Evolutionary conservation across 208 protist genomes (phyloP).

Genomic region (Acanthamoeba rhysodes): DNA sequence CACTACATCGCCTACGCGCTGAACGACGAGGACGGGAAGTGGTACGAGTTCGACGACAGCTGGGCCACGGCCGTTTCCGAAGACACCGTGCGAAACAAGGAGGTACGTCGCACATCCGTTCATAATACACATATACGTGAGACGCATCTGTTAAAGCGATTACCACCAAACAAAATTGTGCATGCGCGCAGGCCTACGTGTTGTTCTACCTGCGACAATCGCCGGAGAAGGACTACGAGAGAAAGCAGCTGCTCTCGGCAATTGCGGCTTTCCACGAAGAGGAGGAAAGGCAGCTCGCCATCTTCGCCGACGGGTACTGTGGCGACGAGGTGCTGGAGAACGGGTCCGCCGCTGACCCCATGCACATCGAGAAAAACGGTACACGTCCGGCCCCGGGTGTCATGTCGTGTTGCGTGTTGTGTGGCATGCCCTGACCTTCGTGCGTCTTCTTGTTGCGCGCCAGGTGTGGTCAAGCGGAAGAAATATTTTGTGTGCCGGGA

Average conservation of each 20-base stretch:
- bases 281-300: neutral
- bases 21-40: constrained; percentile 36
- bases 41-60: constrained; percentile 75
- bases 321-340: neutral
- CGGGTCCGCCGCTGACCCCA: neutral
- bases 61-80: constrained; percentile 4
- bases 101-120: neutral
- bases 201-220: constrained; percentile 69
- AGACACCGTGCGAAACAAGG: constrained; percentile 25
- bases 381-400: no score
- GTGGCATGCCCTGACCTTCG: no score
- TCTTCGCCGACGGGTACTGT: neutral
- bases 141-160: no score
- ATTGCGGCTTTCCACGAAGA: constrained; percentile 8
- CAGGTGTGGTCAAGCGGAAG: constrained; percentile 4
- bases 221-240: neutral
- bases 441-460: no score
- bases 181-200: constrained; percentile 72
- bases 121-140: no score
- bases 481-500: constrained; percentile 5
- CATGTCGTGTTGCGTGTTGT: neutral
- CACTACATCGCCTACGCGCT: constrained; percentile 76
- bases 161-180: neutral
- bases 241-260: neutral
- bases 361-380: constrained; percentile 13